These are phyloP conservation scores for Knoxdaviesia proteae DNA, from an alignment of 2,329 filamentous ascomycete genomes.

Conservation along the genomic window DNA sequence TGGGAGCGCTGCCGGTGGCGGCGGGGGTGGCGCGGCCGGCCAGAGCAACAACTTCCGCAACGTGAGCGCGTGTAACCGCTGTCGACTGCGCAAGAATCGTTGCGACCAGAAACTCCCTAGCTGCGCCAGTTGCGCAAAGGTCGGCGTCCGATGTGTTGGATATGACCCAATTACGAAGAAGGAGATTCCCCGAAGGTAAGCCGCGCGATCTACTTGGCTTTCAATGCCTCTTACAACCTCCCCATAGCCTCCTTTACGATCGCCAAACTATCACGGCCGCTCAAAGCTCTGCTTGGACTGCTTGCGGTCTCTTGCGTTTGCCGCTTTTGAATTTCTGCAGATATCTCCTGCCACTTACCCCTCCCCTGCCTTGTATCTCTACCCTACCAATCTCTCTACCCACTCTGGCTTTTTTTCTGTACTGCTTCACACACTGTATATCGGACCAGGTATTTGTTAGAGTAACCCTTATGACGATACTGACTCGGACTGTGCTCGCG, in stretches of 20 bases:
- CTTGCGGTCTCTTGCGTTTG: neutral
- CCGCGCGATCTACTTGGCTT: no score
- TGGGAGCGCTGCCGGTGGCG: constrained; percentile 17
- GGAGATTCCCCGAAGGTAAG: constrained; percentile 79
- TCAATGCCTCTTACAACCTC: no score
- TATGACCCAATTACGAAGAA: constrained; percentile 94
- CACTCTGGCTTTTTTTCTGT: no score
- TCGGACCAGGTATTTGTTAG: no score
- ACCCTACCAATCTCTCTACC: no score
- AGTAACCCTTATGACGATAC: no score
- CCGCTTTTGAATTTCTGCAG: neutral
- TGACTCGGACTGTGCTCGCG: no score
- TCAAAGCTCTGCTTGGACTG: neutral
- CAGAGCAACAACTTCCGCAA: constrained; percentile 56
- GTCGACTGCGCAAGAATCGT: constrained; percentile 76
- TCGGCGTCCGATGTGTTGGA: constrained; percentile 75
- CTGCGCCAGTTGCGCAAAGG: constrained; percentile 83
- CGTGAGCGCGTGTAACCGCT: constrained; percentile 88
- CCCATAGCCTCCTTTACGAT: no score
- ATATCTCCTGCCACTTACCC: no score
- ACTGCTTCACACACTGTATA: no score
- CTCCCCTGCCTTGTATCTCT: no score
- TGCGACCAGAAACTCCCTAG: constrained; percentile 86
- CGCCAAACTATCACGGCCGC: no score
- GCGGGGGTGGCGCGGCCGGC: constrained; percentile 11